Percentiles rank a stretch among this genome's conserved stretches.
Evolutionary conservation across 176 grass and related monocot genomes (phyloP).

Genomic region (Bonia amplexicaulis): DNA sequence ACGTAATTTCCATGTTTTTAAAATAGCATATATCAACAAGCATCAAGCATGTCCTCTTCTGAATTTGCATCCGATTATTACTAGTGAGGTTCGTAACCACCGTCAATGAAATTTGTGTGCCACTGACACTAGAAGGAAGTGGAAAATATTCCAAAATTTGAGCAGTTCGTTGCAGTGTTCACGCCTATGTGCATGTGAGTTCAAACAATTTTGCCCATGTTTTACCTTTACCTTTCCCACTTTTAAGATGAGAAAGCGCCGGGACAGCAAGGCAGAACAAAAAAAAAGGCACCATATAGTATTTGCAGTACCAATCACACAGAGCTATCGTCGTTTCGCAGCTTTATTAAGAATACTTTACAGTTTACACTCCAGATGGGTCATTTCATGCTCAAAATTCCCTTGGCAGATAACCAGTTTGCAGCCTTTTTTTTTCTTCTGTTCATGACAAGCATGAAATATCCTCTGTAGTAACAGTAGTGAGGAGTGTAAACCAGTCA

Average conservation of each 20-base stretch:
- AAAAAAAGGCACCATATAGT: neutral
- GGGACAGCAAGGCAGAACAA: neutral
- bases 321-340: neutral
- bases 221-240: neutral
- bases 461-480: neutral
- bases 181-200: neutral
- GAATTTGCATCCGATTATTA: neutral
- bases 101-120: neutral
- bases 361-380: neutral
- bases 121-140: neutral
- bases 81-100: neutral
- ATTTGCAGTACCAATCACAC: neutral
- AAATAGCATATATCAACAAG: neutral
- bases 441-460: neutral
- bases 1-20: too few relatives aligned
- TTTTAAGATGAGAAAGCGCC: constrained; percentile 8
- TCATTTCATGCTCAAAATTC: neutral
- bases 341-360: neutral
- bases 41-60: neutral
- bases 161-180: neutral
- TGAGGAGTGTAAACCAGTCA: neutral
- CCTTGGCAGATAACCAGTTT: neutral
- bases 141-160: neutral
- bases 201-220: constrained; percentile 28
- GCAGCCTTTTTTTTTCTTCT: neutral